phyloP scores from a whole-genome alignment of 2,329 filamentous ascomycete genomes.

The Hypoxylon sp. region DNA sequence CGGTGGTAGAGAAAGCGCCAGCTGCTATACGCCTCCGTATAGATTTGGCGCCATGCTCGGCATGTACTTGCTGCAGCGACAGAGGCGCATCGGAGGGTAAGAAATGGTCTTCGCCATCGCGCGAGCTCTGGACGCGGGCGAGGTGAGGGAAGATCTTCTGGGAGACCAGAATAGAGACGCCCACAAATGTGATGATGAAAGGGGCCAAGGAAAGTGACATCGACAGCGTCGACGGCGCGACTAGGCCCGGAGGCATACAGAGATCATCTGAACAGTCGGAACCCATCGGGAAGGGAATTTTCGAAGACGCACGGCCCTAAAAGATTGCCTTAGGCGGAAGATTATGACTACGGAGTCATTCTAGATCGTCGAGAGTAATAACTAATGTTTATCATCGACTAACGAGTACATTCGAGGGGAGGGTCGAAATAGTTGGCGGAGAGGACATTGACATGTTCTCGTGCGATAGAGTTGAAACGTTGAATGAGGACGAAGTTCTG shows the following conservation, averaged over 20 bases:
- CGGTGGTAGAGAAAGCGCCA: slow-evolving; percentile 78
- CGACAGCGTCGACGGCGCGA: slow-evolving; percentile 58
- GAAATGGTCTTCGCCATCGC: slow-evolving; percentile 71
- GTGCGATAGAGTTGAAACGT: slow-evolving; percentile 31
- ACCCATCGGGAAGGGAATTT: slow-evolving; percentile 48
- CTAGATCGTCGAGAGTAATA: slow-evolving; percentile 19
- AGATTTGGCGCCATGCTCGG: slow-evolving; percentile 67
- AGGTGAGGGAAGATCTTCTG: slow-evolving; percentile 80
- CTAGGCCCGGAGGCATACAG: slow-evolving; percentile 61
- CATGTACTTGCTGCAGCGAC: slow-evolving; percentile 68
- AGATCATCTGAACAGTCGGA: slow-evolving; percentile 69
- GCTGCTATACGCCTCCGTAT: slow-evolving; percentile 65
- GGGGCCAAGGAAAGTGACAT: slow-evolving; percentile 72
- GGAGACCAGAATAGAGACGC: slow-evolving; percentile 71
- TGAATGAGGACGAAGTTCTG: slow-evolving; percentile 14
- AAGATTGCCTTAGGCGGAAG: slow-evolving; percentile 12
- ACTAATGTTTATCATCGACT: slow-evolving; percentile 38
- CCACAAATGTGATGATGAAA: slow-evolving; percentile 76
- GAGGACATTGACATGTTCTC: slow-evolving; percentile 29
- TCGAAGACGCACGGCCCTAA: slow-evolving; percentile 22
- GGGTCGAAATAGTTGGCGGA: slow-evolving; percentile 35
- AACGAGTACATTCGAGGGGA: slow-evolving; percentile 37
- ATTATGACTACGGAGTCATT: slow-evolving; percentile 23
- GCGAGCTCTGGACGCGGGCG: slow-evolving; percentile 63
- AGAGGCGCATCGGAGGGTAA: slow-evolving; percentile 72